Evolutionary conservation across 495 filamentous ascomycete genomes (phyloP).

Genomic region (Glutinoglossum americanum): DNA sequence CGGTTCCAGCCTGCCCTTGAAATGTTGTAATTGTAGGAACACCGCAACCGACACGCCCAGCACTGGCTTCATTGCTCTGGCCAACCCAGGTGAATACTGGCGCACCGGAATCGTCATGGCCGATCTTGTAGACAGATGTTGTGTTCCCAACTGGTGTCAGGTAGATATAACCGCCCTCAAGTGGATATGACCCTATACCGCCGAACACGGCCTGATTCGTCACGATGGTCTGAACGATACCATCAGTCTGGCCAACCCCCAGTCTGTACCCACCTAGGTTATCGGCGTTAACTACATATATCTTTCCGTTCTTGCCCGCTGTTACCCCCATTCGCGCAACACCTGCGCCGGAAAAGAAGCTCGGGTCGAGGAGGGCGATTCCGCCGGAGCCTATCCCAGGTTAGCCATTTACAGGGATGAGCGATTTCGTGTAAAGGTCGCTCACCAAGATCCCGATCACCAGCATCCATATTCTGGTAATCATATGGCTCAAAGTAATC

Average conservation of each 20-base stretch:
- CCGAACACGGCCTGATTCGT: conserved; percentile 21
- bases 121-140: conserved; percentile 18
- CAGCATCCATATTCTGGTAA: conserved; percentile 11
- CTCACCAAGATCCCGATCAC: conserved; percentile 14
- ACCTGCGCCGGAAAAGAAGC: conserved; percentile 13
- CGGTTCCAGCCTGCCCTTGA: conserved; percentile 20
- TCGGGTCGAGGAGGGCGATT: conserved; percentile 13
- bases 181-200: conserved; percentile 23
- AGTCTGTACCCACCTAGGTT: conserved; percentile 18
- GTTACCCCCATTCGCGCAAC: conserved; percentile 14
- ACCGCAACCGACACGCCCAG: conserved; percentile 21
- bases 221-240: conserved; percentile 22
- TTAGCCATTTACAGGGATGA: not conserved
- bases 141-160: conserved; percentile 17
- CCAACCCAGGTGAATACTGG: conserved; percentile 20
- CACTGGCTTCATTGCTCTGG: conserved; percentile 15
- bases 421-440: not conserved
- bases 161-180: conserved; percentile 29
- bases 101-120: conserved; percentile 14
- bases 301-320: conserved; percentile 18
- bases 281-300: conserved; percentile 19
- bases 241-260: conserved; percentile 13
- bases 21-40: conserved; percentile 20
- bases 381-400: conserved; percentile 13
- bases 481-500: conserved; percentile 17